Evolutionary conservation across 306 rosid species (phyloP).

Genomic region (Acacia confusa): DNA sequence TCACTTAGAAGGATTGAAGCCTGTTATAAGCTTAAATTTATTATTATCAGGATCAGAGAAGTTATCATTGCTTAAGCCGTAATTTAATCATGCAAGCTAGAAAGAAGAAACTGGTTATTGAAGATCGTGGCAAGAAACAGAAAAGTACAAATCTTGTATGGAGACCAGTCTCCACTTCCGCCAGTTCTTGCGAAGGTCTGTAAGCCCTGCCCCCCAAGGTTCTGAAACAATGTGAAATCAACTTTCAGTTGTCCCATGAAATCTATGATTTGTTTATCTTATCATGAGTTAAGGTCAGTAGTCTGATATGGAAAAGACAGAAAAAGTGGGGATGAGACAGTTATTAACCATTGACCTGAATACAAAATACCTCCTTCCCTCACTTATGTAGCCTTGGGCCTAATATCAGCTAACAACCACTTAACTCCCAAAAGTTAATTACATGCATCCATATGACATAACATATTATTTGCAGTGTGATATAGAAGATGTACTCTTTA

Average conservation of each 20-base stretch:
- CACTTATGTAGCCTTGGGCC: not conserved
- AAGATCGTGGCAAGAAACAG: constrained; percentile 40
- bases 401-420: not conserved
- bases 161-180: constrained; percentile 65
- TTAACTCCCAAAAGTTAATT: not conserved
- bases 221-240: not conserved
- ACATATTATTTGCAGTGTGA: not conserved
- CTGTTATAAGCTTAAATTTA: not conserved
- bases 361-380: not conserved
- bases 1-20: constrained; percentile 5
- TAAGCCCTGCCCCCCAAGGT: not conserved
- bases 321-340: not conserved
- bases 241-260: not conserved
- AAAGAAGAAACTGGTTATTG: constrained; percentile 39
- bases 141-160: constrained; percentile 41
- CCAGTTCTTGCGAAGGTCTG: constrained; percentile 61
- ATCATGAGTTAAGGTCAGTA: not conserved
- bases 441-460: not conserved
- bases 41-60: constrained; percentile 38
- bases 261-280: constrained; percentile 1
- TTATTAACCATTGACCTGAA: not conserved
- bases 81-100: constrained; percentile 50
- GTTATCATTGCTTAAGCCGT: constrained; percentile 46
- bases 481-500: not conserved
- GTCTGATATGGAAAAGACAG: not conserved